Conservation (phyloP, 2,329 filamentous ascomycete species). For the Colletotrichum cordylinicola region DNA sequence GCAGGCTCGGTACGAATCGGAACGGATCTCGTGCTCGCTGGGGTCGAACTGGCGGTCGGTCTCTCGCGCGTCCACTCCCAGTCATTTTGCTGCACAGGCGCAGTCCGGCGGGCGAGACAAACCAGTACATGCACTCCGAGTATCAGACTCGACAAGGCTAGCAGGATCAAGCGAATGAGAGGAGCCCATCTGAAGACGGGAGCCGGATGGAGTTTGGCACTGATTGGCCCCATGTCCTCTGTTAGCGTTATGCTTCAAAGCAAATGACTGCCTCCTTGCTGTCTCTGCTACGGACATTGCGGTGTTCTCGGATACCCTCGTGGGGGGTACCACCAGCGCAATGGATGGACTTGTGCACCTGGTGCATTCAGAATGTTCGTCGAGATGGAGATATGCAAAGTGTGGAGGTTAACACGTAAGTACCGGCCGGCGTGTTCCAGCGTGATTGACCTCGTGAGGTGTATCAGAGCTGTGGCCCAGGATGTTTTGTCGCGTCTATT, state of each 20-base stretch:
- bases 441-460: slow-evolving; percentile 6
- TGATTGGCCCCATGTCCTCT: not conserved
- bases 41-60: slow-evolving; percentile 19
- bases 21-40: slow-evolving; percentile 7
- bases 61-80: not conserved
- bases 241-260: not conserved
- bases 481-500: not conserved
- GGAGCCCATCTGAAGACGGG: not conserved
- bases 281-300: not conserved
- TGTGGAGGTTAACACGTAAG: slow-evolving; percentile 7
- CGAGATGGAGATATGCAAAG: slow-evolving; percentile 6
- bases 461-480: not conserved
- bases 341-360: not conserved
- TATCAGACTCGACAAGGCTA: slow-evolving; percentile 4
- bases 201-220: not conserved
- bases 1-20: slow-evolving; percentile 14
- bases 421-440: not conserved
- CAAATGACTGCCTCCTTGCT: not conserved
- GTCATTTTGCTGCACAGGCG: not conserved
- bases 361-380: not conserved
- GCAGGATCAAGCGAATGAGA: not conserved
- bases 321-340: not conserved
- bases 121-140: slow-evolving; percentile 1
- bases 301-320: not conserved
- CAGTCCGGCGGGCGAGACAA: slow-evolving; percentile 11